phyloP scores from a whole-genome alignment of 495 filamentous ascomycete genomes.

The Glonium stellatum region DNA sequence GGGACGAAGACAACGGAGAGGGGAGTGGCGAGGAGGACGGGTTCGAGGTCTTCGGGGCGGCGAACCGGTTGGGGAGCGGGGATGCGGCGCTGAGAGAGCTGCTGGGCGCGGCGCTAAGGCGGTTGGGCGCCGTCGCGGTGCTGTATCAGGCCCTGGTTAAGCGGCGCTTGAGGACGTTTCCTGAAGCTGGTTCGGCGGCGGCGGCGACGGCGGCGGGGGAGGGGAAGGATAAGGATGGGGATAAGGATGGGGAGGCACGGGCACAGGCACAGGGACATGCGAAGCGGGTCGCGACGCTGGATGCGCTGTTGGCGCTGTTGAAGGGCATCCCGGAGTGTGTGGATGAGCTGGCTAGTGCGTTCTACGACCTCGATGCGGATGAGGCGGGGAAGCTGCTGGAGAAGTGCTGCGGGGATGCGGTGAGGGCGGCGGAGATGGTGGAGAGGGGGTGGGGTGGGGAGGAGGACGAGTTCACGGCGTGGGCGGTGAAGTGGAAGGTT shows the following conservation, averaged over 20 bases:
- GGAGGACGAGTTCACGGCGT: constrained; percentile 36
- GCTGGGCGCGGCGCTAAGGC: constrained; percentile 49
- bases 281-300: too few relatives aligned
- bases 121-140: constrained; percentile 50
- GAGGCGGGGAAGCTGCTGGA: constrained; percentile 26
- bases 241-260: neutral
- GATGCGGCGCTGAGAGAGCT: constrained; percentile 50
- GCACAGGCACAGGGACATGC: too few relatives aligned
- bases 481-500: constrained; percentile 33
- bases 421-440: constrained; percentile 17
- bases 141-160: constrained; percentile 57
- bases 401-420: constrained; percentile 28
- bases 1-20: constrained; percentile 35
- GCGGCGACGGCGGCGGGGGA: neutral
- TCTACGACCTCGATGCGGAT: constrained; percentile 47
- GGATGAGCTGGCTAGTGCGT: constrained; percentile 43
- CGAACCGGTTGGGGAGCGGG: constrained; percentile 47
- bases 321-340: constrained; percentile 40
- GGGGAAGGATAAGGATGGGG: neutral
- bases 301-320: constrained; percentile 37
- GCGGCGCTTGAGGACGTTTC: constrained; percentile 51
- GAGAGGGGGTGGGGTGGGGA: constrained; percentile 28
- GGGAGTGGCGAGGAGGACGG: constrained; percentile 27
- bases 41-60: constrained; percentile 47
- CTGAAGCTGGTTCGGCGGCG: too few relatives aligned